Evolutionary conservation across 1,284 basidiomycete species (phyloP), one percentile per base, ranked within the genome.

Genomic region (Sutorius eximius): DNA sequence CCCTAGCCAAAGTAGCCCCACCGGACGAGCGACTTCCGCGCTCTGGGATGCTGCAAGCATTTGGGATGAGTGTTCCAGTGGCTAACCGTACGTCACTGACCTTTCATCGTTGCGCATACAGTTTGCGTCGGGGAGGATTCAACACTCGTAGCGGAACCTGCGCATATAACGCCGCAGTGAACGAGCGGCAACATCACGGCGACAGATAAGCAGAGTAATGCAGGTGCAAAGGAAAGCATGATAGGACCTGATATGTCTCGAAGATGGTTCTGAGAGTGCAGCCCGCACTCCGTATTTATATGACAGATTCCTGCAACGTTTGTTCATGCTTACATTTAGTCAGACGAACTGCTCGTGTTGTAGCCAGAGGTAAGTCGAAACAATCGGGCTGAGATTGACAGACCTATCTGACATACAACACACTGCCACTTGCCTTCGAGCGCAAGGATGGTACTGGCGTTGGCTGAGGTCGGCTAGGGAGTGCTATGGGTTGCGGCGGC

Each of bases 171-270:
- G 29, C 49, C 33, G 13, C 50, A 40, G 2, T 51, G 55, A 20
- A 43, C 38, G 30, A 51, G 51, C 13, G 32, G 55, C 33, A 52
- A 55, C 18, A 44, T 42, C 43, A 57, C 34, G 8, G 45, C 47
- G 29, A 67, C 41, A 32, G 67, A 30, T 5, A 49, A 54, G 24
- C 58, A 43, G 22, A 61, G n/a, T 29, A 51, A 44, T 34, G 40
- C 3, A 20, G 51, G 54, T 33, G 49, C 32, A 9, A 59, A 47
- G 24, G 49, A 43, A 20, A 49, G 47, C 63, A 67, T 65, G 46
- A 15, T 45, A 16, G 15, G 22, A 47, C 42, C 16, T 49, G 18
- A 18, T 44, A 10, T 20, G 33, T 20, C 29, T 41, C 16, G 20
- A 51, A 29, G 15, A 11, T 12, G 20, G 38, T 38, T 45, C 42